A percentile compares a stretch with the other conserved stretches of the same genome.
Evolutionary conservation across 805 yeast genomes (phyloP).

Genomic region (Ogataea philodendri): DNA sequence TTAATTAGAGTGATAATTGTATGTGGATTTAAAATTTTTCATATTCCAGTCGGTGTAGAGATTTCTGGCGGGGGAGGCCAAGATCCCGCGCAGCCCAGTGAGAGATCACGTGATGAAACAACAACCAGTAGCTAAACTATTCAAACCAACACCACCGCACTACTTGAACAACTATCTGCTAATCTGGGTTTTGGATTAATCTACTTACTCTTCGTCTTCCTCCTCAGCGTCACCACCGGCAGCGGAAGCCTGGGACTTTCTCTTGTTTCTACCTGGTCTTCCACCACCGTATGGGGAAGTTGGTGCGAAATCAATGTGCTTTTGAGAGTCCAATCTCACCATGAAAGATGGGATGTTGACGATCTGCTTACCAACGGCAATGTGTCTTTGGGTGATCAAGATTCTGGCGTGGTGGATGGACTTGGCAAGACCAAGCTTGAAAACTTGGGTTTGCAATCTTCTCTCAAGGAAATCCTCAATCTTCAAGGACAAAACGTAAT

Average conservation of each 20-base stretch:
- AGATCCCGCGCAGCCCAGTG: conserved; percentile 4
- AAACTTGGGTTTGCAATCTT: conserved; percentile 99
- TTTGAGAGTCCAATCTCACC: conserved; percentile 99
- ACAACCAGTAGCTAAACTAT: background rate
- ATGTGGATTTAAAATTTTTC: conserved; percentile 10
- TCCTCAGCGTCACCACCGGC: conserved; percentile 69
- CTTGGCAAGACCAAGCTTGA: conserved; percentile 99
- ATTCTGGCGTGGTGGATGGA: conserved; percentile 99
- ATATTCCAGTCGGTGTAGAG: conserved; percentile 9
- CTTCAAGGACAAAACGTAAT: conserved; percentile 98
- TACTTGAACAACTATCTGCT: background rate
- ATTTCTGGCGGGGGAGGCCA: conserved; percentile 1
- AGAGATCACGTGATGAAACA: conserved; percentile 9
- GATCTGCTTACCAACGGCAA: conserved; percentile 99
- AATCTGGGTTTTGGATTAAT: conserved; percentile 8
- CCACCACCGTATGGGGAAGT: conserved; percentile 99
- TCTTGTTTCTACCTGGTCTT: conserved; percentile 99
- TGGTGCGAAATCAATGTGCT: conserved; percentile 99
- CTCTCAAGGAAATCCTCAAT: conserved; percentile 99
- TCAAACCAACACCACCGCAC: background rate
- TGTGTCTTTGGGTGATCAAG: conserved; percentile 97
- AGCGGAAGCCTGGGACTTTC: conserved; percentile 78
- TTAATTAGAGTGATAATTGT: conserved; percentile 17
- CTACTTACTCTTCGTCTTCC: conserved; percentile 45
- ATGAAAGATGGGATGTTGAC: conserved; percentile 98